These are phyloP conservation scores for Lasiosphaeris hirsuta DNA, from an alignment of 495 filamentous ascomycete species.

Conservation along the genomic window DNA sequence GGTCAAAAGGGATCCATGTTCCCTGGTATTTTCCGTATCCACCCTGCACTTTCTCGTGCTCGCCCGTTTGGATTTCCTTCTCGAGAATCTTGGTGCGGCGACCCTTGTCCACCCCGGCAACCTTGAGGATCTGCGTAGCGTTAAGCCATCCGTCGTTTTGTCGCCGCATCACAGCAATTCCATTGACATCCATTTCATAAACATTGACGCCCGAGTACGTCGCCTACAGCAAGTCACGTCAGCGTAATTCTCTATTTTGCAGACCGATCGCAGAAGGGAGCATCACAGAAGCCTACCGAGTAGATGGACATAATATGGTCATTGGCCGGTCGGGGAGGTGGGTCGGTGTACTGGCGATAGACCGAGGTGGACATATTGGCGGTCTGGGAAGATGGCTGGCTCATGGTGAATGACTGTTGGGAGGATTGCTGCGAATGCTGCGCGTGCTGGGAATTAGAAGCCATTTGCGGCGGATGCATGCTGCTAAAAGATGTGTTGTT, in stretches of 20 bases:
- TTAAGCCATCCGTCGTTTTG: constrained; percentile 91
- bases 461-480: constrained; percentile 29
- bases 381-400: constrained; percentile 40
- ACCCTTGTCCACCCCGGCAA: constrained; percentile 93
- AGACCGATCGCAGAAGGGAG: no score
- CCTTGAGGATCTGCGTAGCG: constrained; percentile 94
- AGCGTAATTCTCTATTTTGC: no score
- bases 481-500: background rate
- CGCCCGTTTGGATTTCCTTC: constrained; percentile 92
- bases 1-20: constrained; percentile 91
- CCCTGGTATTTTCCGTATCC: constrained; percentile 99
- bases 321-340: constrained; percentile 44
- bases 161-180: constrained; percentile 88
- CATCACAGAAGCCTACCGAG: constrained; percentile 52
- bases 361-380: constrained; percentile 19
- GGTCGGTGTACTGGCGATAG: constrained; percentile 42
- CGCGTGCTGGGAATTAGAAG: constrained; percentile 15
- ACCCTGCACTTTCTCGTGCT: constrained; percentile 97
- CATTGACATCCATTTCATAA: constrained; percentile 96
- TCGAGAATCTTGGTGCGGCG: constrained; percentile 96
- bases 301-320: constrained; percentile 72
- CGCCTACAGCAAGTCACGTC: constrained; percentile 55
- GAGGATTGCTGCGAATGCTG: constrained; percentile 46
- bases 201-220: constrained; percentile 92
- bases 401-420: constrained; percentile 50